phyloP scores from a whole-genome alignment of 2,329 filamentous ascomycete species.

The Aureobasidium sp. region DNA sequence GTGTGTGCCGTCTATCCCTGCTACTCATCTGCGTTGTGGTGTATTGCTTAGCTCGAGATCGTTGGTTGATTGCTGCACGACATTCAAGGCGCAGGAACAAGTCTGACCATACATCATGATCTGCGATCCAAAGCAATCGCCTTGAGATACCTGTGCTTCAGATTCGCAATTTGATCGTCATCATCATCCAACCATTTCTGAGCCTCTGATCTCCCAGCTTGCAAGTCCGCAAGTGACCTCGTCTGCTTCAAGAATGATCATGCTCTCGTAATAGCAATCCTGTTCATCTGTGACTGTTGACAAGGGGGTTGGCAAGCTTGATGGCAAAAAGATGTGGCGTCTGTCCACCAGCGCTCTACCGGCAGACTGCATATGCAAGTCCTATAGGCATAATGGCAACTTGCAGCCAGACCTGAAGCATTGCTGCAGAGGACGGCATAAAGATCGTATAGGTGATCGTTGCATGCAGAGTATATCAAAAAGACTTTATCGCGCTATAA shows the following conservation, averaged over 20 bases:
- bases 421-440: conserved; percentile 5
- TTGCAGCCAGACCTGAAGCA: conserved; percentile 8
- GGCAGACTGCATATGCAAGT: conserved; percentile 14
- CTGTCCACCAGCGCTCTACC: conserved; percentile 2
- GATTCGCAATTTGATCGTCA: not conserved
- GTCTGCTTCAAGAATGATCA: not conserved
- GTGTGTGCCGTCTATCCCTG: conserved; percentile 3
- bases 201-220: not conserved
- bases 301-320: not conserved
- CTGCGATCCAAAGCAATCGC: conserved; percentile 8
- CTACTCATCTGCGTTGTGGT: not conserved
- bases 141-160: not conserved
- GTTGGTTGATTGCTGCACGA: conserved; percentile 14
- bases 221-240: not conserved
- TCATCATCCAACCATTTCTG: not conserved
- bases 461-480: conserved; percentile 9
- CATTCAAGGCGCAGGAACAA: conserved; percentile 11
- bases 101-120: conserved; percentile 11
- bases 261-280: not conserved
- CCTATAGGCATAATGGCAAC: conserved; percentile 5
- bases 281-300: not conserved
- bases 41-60: not conserved
- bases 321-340: not conserved
- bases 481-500: not conserved
- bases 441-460: conserved; percentile 5